phyloP scores from a whole-genome alignment of 2,329 filamentous ascomycete genomes.

The Diaporthe eres region DNA sequence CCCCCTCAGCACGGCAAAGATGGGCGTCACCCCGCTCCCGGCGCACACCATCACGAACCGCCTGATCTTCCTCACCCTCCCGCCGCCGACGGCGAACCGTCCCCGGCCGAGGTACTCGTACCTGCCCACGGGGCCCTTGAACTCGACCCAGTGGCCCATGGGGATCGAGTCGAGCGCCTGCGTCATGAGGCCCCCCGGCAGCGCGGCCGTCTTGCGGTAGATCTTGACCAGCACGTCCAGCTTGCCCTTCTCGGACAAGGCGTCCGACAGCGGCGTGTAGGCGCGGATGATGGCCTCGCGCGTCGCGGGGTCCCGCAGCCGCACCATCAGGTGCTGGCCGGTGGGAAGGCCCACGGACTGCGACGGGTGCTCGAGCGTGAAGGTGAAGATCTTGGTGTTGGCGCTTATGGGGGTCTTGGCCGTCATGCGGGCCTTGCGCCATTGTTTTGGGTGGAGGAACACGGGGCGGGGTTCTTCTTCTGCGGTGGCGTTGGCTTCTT shows the following conservation, averaged over 20 bases:
- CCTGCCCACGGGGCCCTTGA: conserved; percentile 90
- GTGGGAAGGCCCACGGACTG: conserved; percentile 84
- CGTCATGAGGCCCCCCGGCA: conserved; percentile 82
- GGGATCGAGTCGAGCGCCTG: conserved; percentile 81
- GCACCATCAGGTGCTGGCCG: conserved; percentile 90
- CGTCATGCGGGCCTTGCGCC: conserved; percentile 81
- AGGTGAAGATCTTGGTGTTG: conserved; percentile 87
- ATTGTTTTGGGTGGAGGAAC: conserved; percentile 80
- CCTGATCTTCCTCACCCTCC: conserved; percentile 67
- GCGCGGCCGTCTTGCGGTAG: conserved; percentile 74
- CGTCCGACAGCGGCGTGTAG: conserved; percentile 87
- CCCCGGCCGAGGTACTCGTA: conserved; percentile 84
- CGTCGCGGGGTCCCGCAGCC: conserved; percentile 79
- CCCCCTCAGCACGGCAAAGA: conserved; percentile 85
- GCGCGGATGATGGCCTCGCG: conserved; percentile 83
- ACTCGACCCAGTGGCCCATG: conserved; percentile 80
- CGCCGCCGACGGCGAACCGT: conserved; percentile 71
- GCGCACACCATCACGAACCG: conserved; percentile 89
- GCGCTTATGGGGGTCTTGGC: conserved; percentile 78
- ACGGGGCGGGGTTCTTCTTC: conserved; percentile 59
- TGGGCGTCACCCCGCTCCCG: conserved; percentile 92
- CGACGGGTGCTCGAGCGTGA: conserved; percentile 78
- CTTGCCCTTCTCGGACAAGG: conserved; percentile 67
- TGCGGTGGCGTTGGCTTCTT: conserved; percentile 47
- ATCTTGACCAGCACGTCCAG: conserved; percentile 87